Evolutionary conservation across 768 basidiomycete genomes (phyloP).

Genomic region (Tylopilus cervinicoccineus): DNA sequence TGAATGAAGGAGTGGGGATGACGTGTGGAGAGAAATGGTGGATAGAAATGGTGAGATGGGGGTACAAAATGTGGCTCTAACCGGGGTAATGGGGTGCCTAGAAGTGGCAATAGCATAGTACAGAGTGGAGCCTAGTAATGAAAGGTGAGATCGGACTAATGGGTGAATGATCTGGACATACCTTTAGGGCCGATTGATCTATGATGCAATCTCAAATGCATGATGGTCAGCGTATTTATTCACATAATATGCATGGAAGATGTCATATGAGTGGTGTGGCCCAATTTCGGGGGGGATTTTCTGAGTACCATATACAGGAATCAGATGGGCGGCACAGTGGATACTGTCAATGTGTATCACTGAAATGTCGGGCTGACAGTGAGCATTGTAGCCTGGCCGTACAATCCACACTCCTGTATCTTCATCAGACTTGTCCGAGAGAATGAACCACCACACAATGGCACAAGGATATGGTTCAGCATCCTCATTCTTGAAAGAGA

Average conservation of each 20-base stretch:
- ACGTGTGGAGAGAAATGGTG: too few species aligned
- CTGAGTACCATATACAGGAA: not conserved
- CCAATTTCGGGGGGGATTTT: not conserved
- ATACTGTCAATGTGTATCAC: not conserved
- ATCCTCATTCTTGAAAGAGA: not conserved
- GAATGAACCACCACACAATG: not conserved
- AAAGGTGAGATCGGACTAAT: too few species aligned
- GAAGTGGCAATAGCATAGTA: too few species aligned
- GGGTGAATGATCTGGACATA: too few species aligned
- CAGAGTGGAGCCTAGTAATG: too few species aligned
- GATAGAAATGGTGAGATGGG: too few species aligned
- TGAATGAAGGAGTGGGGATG: too few species aligned
- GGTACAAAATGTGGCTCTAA: too few species aligned
- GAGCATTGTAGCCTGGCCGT: not conserved
- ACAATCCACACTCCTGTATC: not conserved
- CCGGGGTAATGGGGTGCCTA: too few species aligned
- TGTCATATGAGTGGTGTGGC: not conserved
- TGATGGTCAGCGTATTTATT: not conserved
- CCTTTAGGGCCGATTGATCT: not conserved
- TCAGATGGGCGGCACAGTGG: not conserved
- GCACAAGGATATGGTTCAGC: not conserved
- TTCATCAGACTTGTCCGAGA: not conserved
- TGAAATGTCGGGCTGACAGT: not conserved
- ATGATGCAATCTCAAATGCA: not conserved
- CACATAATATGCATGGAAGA: not conserved